Conservation (phyloP, 768 basidiomycete genomes). For the Omphalotus guepiniiformis region DNA sequence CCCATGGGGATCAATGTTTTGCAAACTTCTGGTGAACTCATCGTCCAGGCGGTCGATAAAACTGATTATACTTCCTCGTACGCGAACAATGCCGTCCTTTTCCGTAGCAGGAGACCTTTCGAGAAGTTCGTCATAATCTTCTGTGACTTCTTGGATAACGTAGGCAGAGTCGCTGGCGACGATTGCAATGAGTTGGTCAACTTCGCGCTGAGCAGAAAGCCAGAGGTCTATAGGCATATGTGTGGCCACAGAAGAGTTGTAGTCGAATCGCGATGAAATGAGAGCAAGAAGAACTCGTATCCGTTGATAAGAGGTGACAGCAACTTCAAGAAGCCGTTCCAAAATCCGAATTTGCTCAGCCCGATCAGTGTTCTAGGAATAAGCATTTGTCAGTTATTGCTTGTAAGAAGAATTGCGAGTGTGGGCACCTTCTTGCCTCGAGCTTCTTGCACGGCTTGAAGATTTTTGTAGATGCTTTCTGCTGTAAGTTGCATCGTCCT, state of each 20-base stretch:
- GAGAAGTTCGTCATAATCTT: constrained; percentile 87
- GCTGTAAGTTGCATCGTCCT: constrained; percentile 77
- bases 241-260: constrained; percentile 79
- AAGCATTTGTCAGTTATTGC: no score
- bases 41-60: constrained; percentile 96
- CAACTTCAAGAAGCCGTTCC: constrained; percentile 80
- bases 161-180: constrained; percentile 70
- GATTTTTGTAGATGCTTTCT: constrained; percentile 87
- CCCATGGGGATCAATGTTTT: constrained; percentile 98
- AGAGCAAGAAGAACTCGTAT: constrained; percentile 93
- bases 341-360: constrained; percentile 91
- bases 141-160: constrained; percentile 79
- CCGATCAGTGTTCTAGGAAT: constrained; percentile 88
- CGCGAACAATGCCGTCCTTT: constrained; percentile 69
- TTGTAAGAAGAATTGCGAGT: neutral
- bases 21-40: constrained; percentile 95
- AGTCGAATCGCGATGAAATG: constrained; percentile 94
- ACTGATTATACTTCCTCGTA: constrained; percentile 94
- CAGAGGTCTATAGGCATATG: constrained; percentile 94
- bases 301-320: constrained; percentile 84
- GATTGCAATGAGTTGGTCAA: constrained; percentile 82
- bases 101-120: constrained; percentile 79
- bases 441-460: constrained; percentile 88
- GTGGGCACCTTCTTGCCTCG: constrained; percentile 89
- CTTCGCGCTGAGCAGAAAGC: constrained; percentile 81